phyloP scores from a whole-genome alignment of 1,284 basidiomycete genomes.

The Ganoderma sinense region DNA sequence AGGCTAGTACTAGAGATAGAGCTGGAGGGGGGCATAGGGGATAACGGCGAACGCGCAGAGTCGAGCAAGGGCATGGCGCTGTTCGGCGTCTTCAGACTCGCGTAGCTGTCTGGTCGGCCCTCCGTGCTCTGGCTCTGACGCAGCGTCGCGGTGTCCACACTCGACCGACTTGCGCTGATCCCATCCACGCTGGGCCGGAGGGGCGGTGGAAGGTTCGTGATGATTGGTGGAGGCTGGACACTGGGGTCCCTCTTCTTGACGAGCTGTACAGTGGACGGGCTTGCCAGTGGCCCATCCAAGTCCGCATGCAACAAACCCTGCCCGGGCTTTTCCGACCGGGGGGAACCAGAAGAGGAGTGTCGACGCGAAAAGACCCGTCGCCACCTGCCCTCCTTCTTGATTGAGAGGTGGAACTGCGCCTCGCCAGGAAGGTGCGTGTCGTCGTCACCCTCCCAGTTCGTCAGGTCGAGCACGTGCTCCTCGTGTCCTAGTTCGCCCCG shows the following conservation, averaged over 20 bases:
- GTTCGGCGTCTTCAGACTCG: conserved; percentile 25
- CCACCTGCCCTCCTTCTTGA: conserved; percentile 77
- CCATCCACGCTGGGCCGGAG: conserved; percentile 10
- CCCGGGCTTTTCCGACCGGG: conserved; percentile 30
- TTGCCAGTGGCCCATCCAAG: conserved; percentile 9
- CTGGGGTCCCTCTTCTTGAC: conserved; percentile 16
- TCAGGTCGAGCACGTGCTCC: conserved; percentile 71
- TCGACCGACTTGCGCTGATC: background rate
- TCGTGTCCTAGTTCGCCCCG: conserved; percentile 53
- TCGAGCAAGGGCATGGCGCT: conserved; percentile 33
- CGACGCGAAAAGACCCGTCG: conserved; percentile 63
- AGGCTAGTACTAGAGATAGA: background rate
- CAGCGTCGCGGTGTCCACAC: conserved; percentile 5
- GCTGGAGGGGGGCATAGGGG: conserved; percentile 16
- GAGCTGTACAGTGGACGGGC: conserved; percentile 20
- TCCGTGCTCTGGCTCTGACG: conserved; percentile 9
- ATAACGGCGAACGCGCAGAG: background rate
- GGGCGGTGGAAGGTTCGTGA: conserved; percentile 6
- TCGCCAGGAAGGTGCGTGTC: conserved; percentile 72
- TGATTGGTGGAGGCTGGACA: conserved; percentile 23
- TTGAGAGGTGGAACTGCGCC: conserved; percentile 60
- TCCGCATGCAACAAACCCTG: conserved; percentile 23
- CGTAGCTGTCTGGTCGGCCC: background rate
- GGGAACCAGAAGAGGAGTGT: conserved; percentile 33
- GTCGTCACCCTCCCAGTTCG: conserved; percentile 85